Percentiles rank a stretch among this genome's conserved stretches.
These are phyloP conservation scores for Clonostachys chloroleuca DNA, from an alignment of 2,329 filamentous ascomycete genomes.

Conservation along the genomic window DNA sequence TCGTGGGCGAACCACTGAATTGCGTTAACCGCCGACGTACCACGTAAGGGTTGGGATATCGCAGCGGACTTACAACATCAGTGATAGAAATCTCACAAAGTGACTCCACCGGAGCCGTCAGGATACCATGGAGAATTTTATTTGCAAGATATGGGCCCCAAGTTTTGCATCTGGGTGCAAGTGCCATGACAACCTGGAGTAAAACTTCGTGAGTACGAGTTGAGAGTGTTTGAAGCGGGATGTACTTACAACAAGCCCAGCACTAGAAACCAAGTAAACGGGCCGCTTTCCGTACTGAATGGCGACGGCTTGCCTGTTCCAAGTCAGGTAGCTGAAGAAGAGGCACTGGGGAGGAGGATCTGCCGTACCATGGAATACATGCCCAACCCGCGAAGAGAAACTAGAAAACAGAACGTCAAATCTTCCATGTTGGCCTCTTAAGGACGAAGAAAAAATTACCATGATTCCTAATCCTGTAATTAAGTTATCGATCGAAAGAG, in stretches of 20 bases:
- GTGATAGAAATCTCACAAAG: slow-evolving; percentile 39
- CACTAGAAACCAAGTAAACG: slow-evolving; percentile 29
- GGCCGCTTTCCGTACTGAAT: slow-evolving; percentile 37
- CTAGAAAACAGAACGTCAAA: not conserved
- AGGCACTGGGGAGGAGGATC: slow-evolving; percentile 18
- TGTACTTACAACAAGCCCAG: slow-evolving; percentile 17
- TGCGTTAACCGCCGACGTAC: too few species aligned
- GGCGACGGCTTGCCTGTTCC: slow-evolving; percentile 43
- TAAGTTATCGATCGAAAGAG: slow-evolving; percentile 22
- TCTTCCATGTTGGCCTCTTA: not conserved
- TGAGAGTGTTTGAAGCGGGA: not conserved
- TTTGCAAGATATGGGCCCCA: slow-evolving; percentile 21
- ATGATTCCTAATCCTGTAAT: slow-evolving; percentile 32
- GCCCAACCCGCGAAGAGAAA: not conserved
- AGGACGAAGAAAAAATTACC: slow-evolving; percentile 3
- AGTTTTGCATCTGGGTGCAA: not conserved
- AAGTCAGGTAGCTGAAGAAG: slow-evolving; percentile 33
- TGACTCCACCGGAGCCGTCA: slow-evolving; percentile 38
- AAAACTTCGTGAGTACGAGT: too few species aligned
- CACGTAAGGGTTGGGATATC: not conserved
- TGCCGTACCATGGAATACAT: not conserved
- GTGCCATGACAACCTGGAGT: not conserved
- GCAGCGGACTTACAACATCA: slow-evolving; percentile 21
- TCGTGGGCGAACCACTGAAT: slow-evolving; percentile 31
- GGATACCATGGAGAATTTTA: slow-evolving; percentile 35